Base-by-base conservation (phyloP, 352 stramenopile genomes). In the Elongisporangium senticosum region DNA sequence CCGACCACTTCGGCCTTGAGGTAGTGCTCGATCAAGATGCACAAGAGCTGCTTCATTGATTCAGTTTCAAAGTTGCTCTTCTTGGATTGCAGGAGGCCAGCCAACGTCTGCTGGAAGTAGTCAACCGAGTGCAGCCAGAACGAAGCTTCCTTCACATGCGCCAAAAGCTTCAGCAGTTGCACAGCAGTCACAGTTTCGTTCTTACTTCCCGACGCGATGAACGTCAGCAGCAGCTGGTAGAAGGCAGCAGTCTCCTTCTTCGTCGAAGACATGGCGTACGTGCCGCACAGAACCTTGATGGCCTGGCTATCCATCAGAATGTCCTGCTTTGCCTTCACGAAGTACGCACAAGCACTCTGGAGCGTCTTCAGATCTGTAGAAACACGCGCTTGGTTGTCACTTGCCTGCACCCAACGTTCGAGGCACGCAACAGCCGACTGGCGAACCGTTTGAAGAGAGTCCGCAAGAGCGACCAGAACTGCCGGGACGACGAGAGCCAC, bases 261-360 rank as follows among this genome's bases (percentile, higher is more conserved):
- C 21, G 50, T 24, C 11, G 72, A 66, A 43, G 8, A 14, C 17
- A 40, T 47, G 24, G 69, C 59, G 55, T 80, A 84, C 24, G 66
- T 71, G 20, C 75, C 76, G 55, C 73, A 89, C 26, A 91, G 68
- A 7, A 74, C 70, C 37, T 65, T 26, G 2, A 91, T 63, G 5
- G 85, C 83, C 51, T 70, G 70, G 7, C 60, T 61, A 64, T 95
- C 86, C 82, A 93, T 92, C 22, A 77, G 6, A 28, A 95, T 87
- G 55, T 95, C 86, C 37, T 85, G 65, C 53, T 88, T 88, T 15
- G 78, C 78, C 13, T 82, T 55, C 11, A 92, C 17, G 2, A 95
- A 65, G n/a, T 76, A 84, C 4, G 53, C 24, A 3, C 65, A 65
- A 1, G 78, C 71, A 20, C 71, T 67, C 5, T 67, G 57, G 10